Conservation (phyloP, 192 early-diverging fungal species). For the Coemansia sp. region DNA sequence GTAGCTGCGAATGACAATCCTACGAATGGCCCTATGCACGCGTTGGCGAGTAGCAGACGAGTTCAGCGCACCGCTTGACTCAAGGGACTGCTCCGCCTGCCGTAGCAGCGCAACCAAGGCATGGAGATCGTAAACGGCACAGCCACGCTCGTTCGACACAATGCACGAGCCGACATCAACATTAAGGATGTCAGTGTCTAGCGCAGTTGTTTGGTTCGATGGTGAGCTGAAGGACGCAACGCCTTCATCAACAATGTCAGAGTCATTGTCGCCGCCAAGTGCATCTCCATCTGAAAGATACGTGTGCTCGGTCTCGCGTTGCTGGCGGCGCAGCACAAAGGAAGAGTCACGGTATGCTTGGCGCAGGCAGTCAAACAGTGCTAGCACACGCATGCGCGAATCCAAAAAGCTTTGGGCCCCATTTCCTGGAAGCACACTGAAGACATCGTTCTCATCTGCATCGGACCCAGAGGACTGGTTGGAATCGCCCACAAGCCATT, state of each 20-base stretch:
- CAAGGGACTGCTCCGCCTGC: conserved; percentile 45
- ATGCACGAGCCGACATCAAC: conserved; percentile 58
- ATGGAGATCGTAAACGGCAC: conserved; percentile 69
- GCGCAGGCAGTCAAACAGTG: conserved; percentile 45
- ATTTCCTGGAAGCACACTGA: conserved; percentile 21
- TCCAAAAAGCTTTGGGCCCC: conserved; percentile 31
- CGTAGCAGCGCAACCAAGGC: conserved; percentile 66
- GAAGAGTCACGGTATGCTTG: conserved; percentile 45
- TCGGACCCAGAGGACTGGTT: conserved; percentile 12
- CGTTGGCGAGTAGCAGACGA: conserved; percentile 51
- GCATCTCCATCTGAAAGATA: conserved; percentile 10
- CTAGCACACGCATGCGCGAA: conserved; percentile 50
- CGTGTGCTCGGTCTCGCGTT: conserved; percentile 24
- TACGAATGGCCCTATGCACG: conserved; percentile 60
- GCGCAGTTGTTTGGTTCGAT: conserved; percentile 56
- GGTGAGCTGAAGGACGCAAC: conserved; percentile 14
- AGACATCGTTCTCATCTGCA: conserved; percentile 16
- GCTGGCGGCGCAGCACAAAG: conserved; percentile 22
- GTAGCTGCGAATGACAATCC: conserved; percentile 66
- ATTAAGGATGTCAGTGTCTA: conserved; percentile 72
- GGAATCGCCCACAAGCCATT: conserved; percentile 52
- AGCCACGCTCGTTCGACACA: conserved; percentile 61
- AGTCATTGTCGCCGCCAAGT: neutral
- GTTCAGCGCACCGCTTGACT: conserved; percentile 53
- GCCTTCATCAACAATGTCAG: conserved; percentile 25